Conservation (phyloP, 768 basidiomycete genomes). For the Trametes sanguinea region DNA sequence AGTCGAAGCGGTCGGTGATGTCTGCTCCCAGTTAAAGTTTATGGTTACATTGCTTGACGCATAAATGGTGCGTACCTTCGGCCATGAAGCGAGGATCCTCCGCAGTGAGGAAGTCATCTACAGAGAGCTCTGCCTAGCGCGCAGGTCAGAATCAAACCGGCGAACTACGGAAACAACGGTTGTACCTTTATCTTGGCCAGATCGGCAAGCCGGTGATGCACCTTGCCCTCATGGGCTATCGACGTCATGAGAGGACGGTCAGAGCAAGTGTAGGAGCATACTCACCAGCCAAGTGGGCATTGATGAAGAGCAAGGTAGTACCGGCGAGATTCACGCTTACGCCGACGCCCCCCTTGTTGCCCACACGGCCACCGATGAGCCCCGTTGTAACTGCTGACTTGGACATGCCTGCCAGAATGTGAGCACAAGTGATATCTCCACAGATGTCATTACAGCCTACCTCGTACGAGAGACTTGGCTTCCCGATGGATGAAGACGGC, state of each 20-base stretch:
- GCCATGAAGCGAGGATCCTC: conserved; percentile 64
- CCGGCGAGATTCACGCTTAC: conserved; percentile 82
- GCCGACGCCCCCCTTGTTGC: conserved; percentile 94
- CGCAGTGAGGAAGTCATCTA: conserved; percentile 73
- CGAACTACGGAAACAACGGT: not conserved
- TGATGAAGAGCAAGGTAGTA: conserved; percentile 85
- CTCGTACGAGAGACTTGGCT: conserved; percentile 61
- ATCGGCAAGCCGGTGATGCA: conserved; percentile 81
- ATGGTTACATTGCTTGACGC: conserved; percentile 12
- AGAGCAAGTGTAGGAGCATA: conserved; percentile 16
- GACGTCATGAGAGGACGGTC: not conserved
- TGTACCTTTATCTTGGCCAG: conserved; percentile 83
- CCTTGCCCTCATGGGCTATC: conserved; percentile 73
- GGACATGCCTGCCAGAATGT: conserved; percentile 54
- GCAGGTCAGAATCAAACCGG: not conserved
- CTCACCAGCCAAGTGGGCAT: conserved; percentile 84
- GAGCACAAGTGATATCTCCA: not conserved
- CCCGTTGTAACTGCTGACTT: conserved; percentile 87
- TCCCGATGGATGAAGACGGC: conserved; percentile 77
- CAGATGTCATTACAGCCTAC: conserved; percentile 32
- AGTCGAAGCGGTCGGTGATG: conserved; percentile 86
- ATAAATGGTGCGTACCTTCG: not conserved
- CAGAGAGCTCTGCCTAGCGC: conserved; percentile 64
- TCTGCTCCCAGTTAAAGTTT: conserved; percentile 43
- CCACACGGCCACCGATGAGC: conserved; percentile 85